phyloP scores from a whole-genome alignment of 306 rosid genomes.

The Ormosia emarginata region DNA sequence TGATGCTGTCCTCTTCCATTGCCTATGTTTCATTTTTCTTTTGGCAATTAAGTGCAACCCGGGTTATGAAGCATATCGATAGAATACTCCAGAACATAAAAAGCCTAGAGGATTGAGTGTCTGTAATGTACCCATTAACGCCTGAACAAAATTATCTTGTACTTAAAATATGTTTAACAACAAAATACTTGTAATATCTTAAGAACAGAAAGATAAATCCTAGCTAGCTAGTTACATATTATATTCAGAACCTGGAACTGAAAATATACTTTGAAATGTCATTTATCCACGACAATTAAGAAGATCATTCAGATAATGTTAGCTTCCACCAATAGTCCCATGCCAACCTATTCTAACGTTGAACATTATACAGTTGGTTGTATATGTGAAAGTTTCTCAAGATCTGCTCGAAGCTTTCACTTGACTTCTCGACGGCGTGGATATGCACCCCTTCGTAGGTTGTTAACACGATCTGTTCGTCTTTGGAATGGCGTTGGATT shows the following conservation, averaged over 20 bases:
- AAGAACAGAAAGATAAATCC: neutral
- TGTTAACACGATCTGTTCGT: constrained; percentile 54
- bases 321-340: neutral
- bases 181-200: neutral
- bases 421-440: constrained; percentile 33
- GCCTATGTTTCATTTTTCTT: neutral
- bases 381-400: constrained; percentile 24
- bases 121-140: neutral
- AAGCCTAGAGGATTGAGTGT: neutral
- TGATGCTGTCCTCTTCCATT: neutral
- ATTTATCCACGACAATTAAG: neutral
- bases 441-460: constrained; percentile 52
- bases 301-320: neutral
- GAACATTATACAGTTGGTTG: neutral
- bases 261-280: neutral
- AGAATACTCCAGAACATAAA: neutral
- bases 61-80: neutral
- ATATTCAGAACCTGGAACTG: neutral
- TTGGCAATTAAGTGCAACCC: neutral
- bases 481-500: constrained; percentile 50
- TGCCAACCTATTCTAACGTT: neutral
- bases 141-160: neutral
- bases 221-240: neutral
- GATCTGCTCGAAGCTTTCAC: constrained; percentile 40
- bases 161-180: neutral